Conservation (phyloP, 768 basidiomycete genomes). For the Pleurotus tuoliensis region DNA sequence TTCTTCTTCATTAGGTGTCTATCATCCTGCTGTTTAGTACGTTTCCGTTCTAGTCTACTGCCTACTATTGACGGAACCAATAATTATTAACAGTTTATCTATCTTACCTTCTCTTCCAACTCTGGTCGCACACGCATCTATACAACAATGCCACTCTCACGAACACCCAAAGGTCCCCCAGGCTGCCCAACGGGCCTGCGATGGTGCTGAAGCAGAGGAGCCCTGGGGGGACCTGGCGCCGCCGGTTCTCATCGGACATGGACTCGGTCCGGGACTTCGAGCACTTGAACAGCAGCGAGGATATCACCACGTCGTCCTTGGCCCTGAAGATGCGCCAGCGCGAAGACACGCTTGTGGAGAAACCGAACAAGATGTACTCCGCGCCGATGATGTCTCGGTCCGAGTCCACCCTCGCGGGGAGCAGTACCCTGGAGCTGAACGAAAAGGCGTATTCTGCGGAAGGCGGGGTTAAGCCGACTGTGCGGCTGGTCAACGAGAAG, state of each 20-base stretch:
- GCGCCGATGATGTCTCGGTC: constrained; percentile 3
- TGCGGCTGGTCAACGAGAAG: constrained; percentile 11
- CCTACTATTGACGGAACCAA: background rate
- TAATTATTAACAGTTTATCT: constrained; percentile 51
- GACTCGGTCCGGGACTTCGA: background rate
- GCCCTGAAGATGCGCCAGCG: constrained; percentile 6
- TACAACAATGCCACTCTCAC: constrained; percentile 40
- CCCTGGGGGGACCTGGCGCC: background rate
- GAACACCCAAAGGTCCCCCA: constrained; percentile 36
- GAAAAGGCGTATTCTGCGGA: background rate
- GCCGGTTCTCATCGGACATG: background rate
- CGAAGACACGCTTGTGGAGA: constrained; percentile 15
- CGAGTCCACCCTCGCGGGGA: background rate
- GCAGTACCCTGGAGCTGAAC: background rate
- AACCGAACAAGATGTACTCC: background rate
- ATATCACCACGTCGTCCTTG: background rate
- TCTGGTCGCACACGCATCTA: constrained; percentile 68
- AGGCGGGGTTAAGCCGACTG: constrained; percentile 9
- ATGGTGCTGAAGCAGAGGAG: constrained; percentile 12
- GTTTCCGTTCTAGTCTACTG: constrained; percentile 17
- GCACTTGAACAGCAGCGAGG: background rate
- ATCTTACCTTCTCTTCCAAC: constrained; percentile 17
- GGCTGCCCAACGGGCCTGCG: constrained; percentile 32
- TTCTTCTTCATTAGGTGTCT: constrained; percentile 47
- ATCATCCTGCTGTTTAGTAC: constrained; percentile 74